A percentile compares a stretch with the other conserved stretches of the same genome.
Evolutionary conservation across 163 green algal species (phyloP).

Genomic region (Chlorella variabilis): DNA sequence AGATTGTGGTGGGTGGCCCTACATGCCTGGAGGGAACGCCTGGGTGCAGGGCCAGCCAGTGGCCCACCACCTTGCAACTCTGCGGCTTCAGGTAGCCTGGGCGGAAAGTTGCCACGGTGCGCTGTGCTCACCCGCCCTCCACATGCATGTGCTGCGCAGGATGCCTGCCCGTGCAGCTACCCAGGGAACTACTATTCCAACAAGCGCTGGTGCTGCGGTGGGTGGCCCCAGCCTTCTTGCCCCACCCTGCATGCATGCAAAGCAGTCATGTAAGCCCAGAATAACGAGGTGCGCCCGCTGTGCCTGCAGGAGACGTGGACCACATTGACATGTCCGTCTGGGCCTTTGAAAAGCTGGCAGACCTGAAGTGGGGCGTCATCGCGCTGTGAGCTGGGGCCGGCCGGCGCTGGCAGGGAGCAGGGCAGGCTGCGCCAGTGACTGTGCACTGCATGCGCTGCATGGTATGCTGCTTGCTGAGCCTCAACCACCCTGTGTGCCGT

Average conservation of each 20-base stretch:
- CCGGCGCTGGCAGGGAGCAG: background rate
- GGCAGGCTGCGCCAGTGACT: no score
- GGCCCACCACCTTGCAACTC: background rate
- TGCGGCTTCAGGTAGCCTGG: no score
- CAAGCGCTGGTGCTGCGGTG: constrained; percentile 46
- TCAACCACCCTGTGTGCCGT: no score
- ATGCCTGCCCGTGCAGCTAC: constrained; percentile 53
- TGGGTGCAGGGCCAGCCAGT: background rate
- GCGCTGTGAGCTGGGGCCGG: constrained; percentile 18
- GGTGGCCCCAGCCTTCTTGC: background rate
- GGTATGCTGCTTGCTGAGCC: no score
- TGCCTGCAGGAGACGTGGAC: constrained; percentile 51
- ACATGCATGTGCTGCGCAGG: background rate
- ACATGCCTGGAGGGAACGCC: no score
- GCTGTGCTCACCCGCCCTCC: background rate
- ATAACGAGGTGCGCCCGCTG: no score
- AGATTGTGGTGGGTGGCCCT: constrained; percentile 18
- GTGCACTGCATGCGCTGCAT: no score
- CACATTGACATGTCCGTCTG: constrained; percentile 62
- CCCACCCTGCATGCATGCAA: no score
- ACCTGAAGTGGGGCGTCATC: constrained; percentile 67
- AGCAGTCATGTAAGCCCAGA: no score
- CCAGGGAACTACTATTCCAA: constrained; percentile 55
- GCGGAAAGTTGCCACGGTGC: no score
- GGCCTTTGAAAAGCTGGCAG: constrained; percentile 64